A percentile compares a stretch with the other conserved stretches of the same genome.
Evolutionary conservation across 306 rosid species (phyloP).

Genomic region (Trichosanthes truncata): DNA sequence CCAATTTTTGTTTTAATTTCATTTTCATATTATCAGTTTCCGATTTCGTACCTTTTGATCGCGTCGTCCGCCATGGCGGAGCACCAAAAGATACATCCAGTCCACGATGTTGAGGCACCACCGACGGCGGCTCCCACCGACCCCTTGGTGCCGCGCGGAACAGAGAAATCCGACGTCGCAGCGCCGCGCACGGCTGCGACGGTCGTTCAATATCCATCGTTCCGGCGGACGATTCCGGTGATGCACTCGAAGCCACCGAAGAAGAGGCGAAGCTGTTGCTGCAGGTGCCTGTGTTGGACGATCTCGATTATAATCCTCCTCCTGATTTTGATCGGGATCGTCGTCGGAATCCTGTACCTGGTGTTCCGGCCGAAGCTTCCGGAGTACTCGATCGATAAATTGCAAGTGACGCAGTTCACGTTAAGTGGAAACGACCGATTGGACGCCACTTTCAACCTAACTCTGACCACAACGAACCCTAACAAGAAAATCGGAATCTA

Average conservation of each 20-base stretch:
- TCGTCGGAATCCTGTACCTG: conserved; percentile 49
- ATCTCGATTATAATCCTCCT: conserved; percentile 28
- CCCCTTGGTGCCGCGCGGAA: conserved; percentile 42
- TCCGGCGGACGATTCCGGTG: conserved; percentile 26
- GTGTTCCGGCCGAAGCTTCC: conserved; percentile 82
- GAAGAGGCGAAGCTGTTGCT: conserved; percentile 48
- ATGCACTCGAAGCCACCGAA: conserved; percentile 52
- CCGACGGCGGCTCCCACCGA: conserved; percentile 22
- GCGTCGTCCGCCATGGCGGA: conserved; percentile 37
- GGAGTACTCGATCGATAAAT: conserved; percentile 37
- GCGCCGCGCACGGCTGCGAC: not conserved
- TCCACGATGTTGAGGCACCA: conserved; percentile 49
- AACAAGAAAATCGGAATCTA: conserved; percentile 81
- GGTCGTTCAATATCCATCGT: conserved; percentile 12
- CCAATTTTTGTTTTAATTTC: not conserved
- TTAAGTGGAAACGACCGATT: conserved; percentile 20
- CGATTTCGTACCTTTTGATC: not conserved
- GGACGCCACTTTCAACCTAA: conserved; percentile 39
- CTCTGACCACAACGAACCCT: conserved; percentile 60
- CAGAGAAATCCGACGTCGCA: conserved; percentile 33
- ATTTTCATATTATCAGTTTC: not conserved
- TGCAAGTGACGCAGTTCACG: conserved; percentile 33
- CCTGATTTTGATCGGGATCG: conserved; percentile 31
- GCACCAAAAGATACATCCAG: conserved; percentile 58
- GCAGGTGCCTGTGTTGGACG: conserved; percentile 50